A percentile compares a stretch with the other conserved stretches of the same genome.
These are phyloP conservation scores for Trichoderma cornu-damae DNA, from an alignment of 2,329 filamentous ascomycete genomes.

Conservation along the genomic window DNA sequence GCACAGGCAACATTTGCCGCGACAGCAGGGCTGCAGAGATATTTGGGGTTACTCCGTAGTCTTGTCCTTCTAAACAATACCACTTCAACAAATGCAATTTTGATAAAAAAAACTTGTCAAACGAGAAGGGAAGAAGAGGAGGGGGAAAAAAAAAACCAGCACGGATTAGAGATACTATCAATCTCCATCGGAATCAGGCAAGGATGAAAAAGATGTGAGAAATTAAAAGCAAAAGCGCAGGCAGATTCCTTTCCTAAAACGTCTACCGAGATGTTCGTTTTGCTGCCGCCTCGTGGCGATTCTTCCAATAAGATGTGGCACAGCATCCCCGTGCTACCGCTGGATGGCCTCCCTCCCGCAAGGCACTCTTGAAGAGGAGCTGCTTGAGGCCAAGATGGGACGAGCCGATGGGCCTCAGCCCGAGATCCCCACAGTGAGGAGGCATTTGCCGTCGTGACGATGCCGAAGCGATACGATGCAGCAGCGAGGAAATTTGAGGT, in stretches of 20 bases:
- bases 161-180: too few relatives aligned
- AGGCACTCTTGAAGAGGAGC: background rate
- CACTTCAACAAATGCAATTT: too few relatives aligned
- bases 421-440: background rate
- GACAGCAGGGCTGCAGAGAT: too few relatives aligned
- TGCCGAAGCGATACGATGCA: background rate
- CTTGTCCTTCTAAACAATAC: too few relatives aligned
- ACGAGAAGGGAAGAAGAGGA: too few relatives aligned
- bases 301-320: conserved; percentile 11
- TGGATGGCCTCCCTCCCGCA: background rate
- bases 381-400: background rate
- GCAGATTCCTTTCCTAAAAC: background rate
- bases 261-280: background rate
- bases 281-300: background rate
- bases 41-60: too few relatives aligned
- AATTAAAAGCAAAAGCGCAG: background rate
- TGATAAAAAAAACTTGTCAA: too few relatives aligned
- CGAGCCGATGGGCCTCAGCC: conserved; percentile 6
- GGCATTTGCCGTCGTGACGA: background rate
- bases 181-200: background rate
- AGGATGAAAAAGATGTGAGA: background rate
- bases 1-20: too few relatives aligned
- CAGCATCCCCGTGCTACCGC: conserved; percentile 10
- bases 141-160: too few relatives aligned
- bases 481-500: background rate